Evolutionary conservation across 139 green algal genomes (phyloP), one percentile per base, ranked within the genome.

Genomic region (Picochlorum sp.): DNA sequence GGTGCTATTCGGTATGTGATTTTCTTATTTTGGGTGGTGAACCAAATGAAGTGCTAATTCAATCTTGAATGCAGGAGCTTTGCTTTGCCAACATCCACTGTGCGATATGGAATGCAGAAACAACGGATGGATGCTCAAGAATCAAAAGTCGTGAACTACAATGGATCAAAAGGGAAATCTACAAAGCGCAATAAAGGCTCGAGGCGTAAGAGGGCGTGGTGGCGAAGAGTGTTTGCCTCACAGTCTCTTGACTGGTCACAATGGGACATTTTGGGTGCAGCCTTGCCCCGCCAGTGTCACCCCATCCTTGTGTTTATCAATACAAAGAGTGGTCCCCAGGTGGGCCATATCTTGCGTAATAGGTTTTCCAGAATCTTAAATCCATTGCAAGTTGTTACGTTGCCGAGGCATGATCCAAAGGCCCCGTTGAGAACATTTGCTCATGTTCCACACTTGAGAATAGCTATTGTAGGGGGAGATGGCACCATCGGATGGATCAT

Each of bases 401-500:
- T 90, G 41, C 76, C 73, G 0, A 64, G 77, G 4, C 79, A 92
- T 62, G 26, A 59, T 10, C 88, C 88, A 0, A 72, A 83, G 38
- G n/a, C 70, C 5, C 80, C 84, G 5, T 73, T 95, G 62, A 60
- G 57, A 31, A 70, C 87, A 57, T 95, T 91, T 63, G 70, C 74
- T 2, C 60, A 69, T 23, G 56, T 87, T 14, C 70, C 73, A 5
- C 57, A 73, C 31, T 63, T 89, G 45, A 71, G 86, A 10, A 57
- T 95, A 20, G 59, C 95, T 61, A 82, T 88, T 15, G 64, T 88
- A 20, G 88, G 88, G 5, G 88, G 88, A 2, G 88, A 95, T 59
- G 88, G 88, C 52, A 91, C 82, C 5, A 84, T 84, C 11, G 85
- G 74, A 16, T 93, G 84, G 84, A 73, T 90, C 18, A 73, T 92